Evolutionary conservation across 352 stramenopile genomes (phyloP), one percentile per base, ranked within the genome.

Genomic region (Phytophthora pini): DNA sequence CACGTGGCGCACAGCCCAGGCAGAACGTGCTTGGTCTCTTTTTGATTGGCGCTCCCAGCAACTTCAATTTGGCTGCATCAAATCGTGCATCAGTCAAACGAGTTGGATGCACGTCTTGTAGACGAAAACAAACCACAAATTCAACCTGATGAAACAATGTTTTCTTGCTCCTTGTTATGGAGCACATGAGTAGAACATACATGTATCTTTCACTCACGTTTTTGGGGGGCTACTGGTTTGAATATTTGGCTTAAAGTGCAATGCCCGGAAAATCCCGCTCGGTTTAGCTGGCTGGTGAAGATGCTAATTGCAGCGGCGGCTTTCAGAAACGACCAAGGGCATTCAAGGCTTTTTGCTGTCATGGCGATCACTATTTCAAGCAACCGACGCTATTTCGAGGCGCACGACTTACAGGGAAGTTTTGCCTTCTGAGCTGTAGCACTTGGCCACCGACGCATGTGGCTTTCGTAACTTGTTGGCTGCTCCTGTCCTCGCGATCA

Each of bases 11-110:
- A 44, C 41, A 50, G n/a, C 40, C 38, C 47, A 65, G 58, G 47
- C 32, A 59, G 62, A 24, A 65, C 54, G 56, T 60, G 46, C 60
- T 56, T 62, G 47, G 20, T 15, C 20, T 36, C 7, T 10, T 38
- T 57, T 9, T 58, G 56, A 66, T 71, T 71, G 56, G 50, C 31
- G 22, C n/a, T 47, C 60, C 45, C 55, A 56, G 65, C 62, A 70
- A 70, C 20, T 65, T 48, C 62, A 70, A 70, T 31, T 65, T 48
- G 17, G 38, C 41, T 68, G 61, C 61, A 59, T 64, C 61, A 58
- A 64, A 64, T 69, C 54, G 31, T 36, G 31, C 31, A 36, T 36
- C 31, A 36, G 31, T 11, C 31, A 12, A 36, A 13, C 7, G n/a
- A 34, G 4, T 20, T 24, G 29, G 58, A 66, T 52, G 58, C 48